Conservation (phyloP, 345 rosid genomes). For the Gossypium ekmanianum region DNA sequence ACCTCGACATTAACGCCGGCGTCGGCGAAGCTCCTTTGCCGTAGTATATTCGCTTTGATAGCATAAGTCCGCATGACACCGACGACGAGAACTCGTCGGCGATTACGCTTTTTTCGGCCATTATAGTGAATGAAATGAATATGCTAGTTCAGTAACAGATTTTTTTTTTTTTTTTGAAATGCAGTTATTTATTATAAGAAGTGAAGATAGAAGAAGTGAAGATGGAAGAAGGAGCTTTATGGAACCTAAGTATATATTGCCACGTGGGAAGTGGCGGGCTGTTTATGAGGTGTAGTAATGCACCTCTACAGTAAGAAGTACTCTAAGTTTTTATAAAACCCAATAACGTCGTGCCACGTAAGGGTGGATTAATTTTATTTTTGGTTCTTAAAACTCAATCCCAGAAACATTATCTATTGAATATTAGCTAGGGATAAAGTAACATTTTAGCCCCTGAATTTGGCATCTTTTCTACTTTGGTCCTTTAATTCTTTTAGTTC, state of each 20-base stretch:
- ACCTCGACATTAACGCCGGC: slow-evolving; percentile 35
- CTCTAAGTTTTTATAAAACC: neutral
- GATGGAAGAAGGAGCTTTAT: neutral
- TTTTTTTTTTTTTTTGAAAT: neutral
- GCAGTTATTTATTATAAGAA: neutral
- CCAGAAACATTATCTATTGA: no score
- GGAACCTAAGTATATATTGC: neutral
- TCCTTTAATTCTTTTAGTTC: no score
- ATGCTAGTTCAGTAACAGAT: neutral
- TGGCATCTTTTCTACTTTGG: no score
- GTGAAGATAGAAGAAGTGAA: neutral
- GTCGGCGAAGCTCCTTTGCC: slow-evolving; percentile 62
- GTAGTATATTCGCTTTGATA: slow-evolving; percentile 64
- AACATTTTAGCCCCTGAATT: no score
- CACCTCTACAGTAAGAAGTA: neutral
- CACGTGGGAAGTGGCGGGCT: neutral
- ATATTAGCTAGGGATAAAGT: no score
- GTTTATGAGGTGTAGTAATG: neutral
- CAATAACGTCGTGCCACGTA: neutral
- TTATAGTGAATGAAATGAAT: neutral
- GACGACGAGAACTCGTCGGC: slow-evolving; percentile 52
- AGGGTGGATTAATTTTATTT: no score
- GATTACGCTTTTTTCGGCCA: slow-evolving; percentile 29
- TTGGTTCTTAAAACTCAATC: no score
- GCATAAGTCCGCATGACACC: slow-evolving; percentile 64